phyloP scores from a whole-genome alignment of 345 rosid species.

The Dimocarpus longan region DNA sequence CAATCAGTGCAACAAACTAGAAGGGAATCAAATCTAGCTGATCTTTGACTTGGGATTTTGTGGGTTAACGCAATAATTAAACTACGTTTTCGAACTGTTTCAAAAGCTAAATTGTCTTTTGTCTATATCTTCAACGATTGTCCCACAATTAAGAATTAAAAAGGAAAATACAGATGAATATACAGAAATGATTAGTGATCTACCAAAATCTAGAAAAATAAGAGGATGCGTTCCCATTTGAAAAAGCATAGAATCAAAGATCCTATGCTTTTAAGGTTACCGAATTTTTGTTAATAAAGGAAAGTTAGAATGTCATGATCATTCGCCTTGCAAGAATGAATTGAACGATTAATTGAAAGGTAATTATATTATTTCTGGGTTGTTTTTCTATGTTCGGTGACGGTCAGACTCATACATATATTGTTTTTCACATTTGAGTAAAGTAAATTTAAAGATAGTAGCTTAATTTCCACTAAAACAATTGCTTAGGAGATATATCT shows the following conservation, averaged over 20 bases:
- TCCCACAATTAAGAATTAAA: background rate
- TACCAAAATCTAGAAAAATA: too few species aligned
- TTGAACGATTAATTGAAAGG: background rate
- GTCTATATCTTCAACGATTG: background rate
- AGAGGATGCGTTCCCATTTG: too few species aligned
- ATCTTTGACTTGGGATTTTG: slow-evolving; percentile 9
- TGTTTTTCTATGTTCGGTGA: background rate
- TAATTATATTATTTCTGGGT: background rate
- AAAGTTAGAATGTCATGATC: background rate
- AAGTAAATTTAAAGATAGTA: background rate
- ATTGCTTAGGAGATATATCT: too few species aligned
- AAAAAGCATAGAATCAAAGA: too few species aligned
- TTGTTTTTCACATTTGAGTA: too few species aligned
- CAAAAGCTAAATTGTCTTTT: background rate
- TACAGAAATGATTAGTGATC: too few species aligned
- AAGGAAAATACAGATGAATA: too few species aligned
- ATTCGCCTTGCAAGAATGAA: background rate
- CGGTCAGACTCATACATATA: background rate
- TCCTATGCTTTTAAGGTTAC: too few species aligned
- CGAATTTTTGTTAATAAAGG: background rate
- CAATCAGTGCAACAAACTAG: background rate
- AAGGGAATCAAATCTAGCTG: slow-evolving; percentile 13
- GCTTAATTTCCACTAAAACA: too few species aligned
- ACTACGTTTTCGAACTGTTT: background rate
- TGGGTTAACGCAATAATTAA: background rate